Evolutionary conservation across 2,329 filamentous ascomycete species (phyloP).

Genomic region (Scedosporium dehoogii): DNA sequence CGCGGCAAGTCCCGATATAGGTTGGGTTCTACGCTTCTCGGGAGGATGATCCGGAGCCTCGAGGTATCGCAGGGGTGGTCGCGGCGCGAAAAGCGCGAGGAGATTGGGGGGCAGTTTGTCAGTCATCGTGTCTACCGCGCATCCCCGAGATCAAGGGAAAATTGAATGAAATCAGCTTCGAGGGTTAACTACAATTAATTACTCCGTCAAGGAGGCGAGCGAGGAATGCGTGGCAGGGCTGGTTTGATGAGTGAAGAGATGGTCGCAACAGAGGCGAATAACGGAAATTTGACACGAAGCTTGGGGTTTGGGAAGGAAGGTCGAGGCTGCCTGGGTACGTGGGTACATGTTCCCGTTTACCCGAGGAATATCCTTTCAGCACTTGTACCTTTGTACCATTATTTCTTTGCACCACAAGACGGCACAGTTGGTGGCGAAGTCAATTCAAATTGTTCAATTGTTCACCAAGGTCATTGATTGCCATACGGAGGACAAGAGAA

Average conservation of each 20-base stretch:
- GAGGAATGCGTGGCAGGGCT: neutral
- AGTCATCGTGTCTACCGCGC: conserved; percentile 55
- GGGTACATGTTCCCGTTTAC: neutral
- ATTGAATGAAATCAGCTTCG: neutral
- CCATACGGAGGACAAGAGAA: too few relatives aligned
- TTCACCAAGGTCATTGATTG: too few relatives aligned
- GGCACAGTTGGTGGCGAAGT: neutral
- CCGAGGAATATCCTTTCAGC: neutral
- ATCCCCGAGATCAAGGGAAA: neutral
- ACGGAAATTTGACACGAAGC: conserved; percentile 7
- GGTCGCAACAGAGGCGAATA: neutral
- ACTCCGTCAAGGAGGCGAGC: neutral
- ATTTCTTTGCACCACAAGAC: neutral
- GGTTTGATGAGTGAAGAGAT: neutral
- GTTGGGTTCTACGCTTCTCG: conserved; percentile 67
- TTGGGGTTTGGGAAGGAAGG: neutral
- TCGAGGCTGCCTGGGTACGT: neutral
- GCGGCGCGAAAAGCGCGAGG: conserved; percentile 87
- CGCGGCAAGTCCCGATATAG: conserved; percentile 62
- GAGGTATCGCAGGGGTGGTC: conserved; percentile 83
- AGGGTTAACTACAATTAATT: neutral
- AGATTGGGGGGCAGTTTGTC: conserved; percentile 92
- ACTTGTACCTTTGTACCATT: neutral
- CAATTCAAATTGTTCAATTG: neutral
- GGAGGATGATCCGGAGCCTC: conserved; percentile 74